Evolutionary conservation across 768 basidiomycete species (phyloP).

Genomic region (Naematelia encephala): DNA sequence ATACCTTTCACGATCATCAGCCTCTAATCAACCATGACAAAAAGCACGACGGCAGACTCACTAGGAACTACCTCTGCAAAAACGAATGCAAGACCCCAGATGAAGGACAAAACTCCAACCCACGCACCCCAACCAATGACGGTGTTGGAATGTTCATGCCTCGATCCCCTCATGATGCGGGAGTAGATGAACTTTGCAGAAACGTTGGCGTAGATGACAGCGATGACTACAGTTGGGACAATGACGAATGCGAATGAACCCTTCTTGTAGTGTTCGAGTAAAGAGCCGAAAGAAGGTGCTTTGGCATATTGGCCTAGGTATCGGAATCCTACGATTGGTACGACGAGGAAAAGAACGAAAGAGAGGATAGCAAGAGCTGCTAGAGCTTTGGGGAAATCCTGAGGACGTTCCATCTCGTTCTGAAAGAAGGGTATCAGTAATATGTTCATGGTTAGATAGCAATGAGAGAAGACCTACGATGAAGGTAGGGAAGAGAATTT

Average conservation of each 20-base stretch:
- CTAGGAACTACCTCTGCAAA: constrained; percentile 1
- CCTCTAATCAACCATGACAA: not conserved
- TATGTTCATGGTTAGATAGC: too few relatives aligned
- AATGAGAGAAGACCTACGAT: too few relatives aligned
- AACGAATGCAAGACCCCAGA: constrained; percentile 4
- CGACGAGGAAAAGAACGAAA: constrained; percentile 1
- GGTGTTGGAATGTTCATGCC: constrained; percentile 1
- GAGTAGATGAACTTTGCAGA: not conserved
- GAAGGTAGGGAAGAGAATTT: too few relatives aligned
- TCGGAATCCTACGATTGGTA: not conserved
- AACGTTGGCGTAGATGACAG: not conserved
- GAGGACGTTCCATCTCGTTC: constrained; percentile 42
- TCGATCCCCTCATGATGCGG: not conserved
- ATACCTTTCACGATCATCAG: not conserved
- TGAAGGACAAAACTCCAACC: not conserved
- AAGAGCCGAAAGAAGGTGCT: constrained; percentile 1
- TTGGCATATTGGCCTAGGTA: constrained; percentile 4
- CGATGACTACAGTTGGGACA: constrained; percentile 4
- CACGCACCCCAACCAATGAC: constrained; percentile 5
- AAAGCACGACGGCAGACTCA: not conserved
- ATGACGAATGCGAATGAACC: not conserved
- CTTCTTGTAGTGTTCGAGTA: not conserved
- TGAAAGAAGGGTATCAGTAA: constrained; percentile 10
- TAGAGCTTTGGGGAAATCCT: constrained; percentile 37
- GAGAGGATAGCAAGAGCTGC: constrained; percentile 1